These are phyloP conservation scores for Phellopilus nigrolimitatus DNA, from an alignment of 1,284 basidiomycete species.

Conservation along the genomic window DNA sequence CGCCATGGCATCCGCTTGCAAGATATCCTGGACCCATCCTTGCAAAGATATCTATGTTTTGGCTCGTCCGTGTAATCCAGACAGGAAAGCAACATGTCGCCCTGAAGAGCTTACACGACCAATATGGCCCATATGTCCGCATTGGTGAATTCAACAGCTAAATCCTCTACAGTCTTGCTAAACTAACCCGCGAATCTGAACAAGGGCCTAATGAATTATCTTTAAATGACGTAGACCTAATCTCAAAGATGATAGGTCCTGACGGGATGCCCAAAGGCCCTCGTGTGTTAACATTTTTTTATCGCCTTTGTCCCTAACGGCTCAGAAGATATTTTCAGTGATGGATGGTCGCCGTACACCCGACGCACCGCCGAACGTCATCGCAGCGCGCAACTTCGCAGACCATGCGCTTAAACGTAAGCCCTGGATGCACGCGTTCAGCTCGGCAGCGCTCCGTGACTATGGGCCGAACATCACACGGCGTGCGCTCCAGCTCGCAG, in stretches of 20 bases:
- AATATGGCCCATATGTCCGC: slow-evolving; percentile 23
- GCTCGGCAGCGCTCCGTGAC: too few species aligned
- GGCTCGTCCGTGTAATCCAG: not conserved
- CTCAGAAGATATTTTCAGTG: too few species aligned
- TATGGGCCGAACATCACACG: too few species aligned
- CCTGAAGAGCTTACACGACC: slow-evolving; percentile 19
- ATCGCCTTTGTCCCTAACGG: not conserved
- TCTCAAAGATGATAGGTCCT: not conserved
- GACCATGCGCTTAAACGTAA: too few species aligned
- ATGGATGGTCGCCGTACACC: too few species aligned
- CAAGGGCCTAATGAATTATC: not conserved
- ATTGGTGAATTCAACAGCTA: slow-evolving; percentile 17
- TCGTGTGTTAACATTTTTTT: not conserved
- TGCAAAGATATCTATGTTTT: not conserved
- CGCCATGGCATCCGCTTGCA: slow-evolving; percentile 26
- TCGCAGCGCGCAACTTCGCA: too few species aligned
- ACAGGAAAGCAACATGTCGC: slow-evolving; percentile 19
- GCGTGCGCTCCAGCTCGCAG: too few species aligned
- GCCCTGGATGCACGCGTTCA: too few species aligned
- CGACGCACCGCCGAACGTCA: too few species aligned
- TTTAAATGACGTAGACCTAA: not conserved
- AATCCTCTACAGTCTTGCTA: not conserved
- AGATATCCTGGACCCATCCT: slow-evolving; percentile 24
- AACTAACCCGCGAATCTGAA: not conserved
- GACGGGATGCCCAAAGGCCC: too few species aligned